These are phyloP conservation scores for Trichoderma sp. DNA, from an alignment of 2,329 filamentous ascomycete species.

Conservation along the genomic window DNA sequence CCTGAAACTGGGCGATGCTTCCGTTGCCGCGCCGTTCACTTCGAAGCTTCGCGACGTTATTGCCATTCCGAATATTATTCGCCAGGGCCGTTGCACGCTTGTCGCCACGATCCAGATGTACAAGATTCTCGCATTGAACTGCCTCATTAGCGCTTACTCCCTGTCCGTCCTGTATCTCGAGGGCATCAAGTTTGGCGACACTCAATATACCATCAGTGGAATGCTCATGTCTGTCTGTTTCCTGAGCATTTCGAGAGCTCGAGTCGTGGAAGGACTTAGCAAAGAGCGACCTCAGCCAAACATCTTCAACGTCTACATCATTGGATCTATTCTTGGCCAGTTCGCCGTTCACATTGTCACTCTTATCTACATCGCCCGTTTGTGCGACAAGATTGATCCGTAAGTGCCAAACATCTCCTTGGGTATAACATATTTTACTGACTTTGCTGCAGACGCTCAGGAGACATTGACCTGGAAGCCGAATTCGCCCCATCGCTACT, in stretches of 20 bases:
- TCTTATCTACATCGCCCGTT: slow-evolving; percentile 89
- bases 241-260: slow-evolving; percentile 95
- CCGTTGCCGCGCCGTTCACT: slow-evolving; percentile 95
- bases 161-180: slow-evolving; percentile 94
- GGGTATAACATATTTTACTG: slow-evolving; percentile 25
- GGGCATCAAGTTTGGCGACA: slow-evolving; percentile 98
- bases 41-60: slow-evolving; percentile 97
- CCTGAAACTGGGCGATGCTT: slow-evolving; percentile 96
- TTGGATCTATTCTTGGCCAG: slow-evolving; percentile 94
- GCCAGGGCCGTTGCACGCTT: slow-evolving; percentile 94
- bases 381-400: slow-evolving; percentile 85
- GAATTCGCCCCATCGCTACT: slow-evolving; percentile 92
- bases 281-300: slow-evolving; percentile 98
- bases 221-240: slow-evolving; percentile 99
- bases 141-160: slow-evolving; percentile 96
- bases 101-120: slow-evolving; percentile 99
- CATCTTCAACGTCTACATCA: slow-evolving; percentile 99
- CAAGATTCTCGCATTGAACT: slow-evolving; percentile 98
- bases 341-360: slow-evolving; percentile 95
- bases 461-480: slow-evolving; percentile 83
- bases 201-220: slow-evolving; percentile 96
- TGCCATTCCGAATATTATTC: slow-evolving; percentile 96
- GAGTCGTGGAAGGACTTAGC: slow-evolving; percentile 90
- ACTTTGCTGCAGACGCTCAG: slow-evolving; percentile 48
- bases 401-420: slow-evolving; percentile 56